Evolutionary conservation across 129 eudicot genomes (phyloP), one percentile per base, ranked within the genome.

Genomic region (Flaveria bidentis): DNA sequence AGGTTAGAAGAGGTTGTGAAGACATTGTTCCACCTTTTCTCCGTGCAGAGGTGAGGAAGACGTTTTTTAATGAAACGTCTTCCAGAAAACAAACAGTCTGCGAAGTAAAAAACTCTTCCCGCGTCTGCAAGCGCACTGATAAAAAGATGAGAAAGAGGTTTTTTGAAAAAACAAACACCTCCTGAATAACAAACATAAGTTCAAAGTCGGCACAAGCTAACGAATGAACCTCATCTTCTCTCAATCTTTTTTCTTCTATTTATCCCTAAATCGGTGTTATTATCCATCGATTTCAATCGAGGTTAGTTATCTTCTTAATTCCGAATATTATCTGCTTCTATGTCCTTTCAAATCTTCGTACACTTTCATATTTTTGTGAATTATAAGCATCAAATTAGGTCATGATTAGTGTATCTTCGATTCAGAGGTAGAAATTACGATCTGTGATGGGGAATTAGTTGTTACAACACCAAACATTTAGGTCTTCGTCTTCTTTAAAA

Each of bases 221-320:
- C 25, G 46, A 71, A 50, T 49, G 76, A 13, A 75, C n/a, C 46
- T 18, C 2, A 26, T 36, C 58, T 45, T 75, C 12, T 75, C 50
- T 50, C 17, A n/a, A 47, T 57, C 78, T 22, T 14, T 12, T 14
- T 62, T 61, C 30, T 10, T 46, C 17, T n/a, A 28, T 30, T 71
- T 71, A 51, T 53, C 56, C 67, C 80, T 76, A 63, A 76, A 30
- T 76, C 50, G 17, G 28, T 72, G n/a, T 30, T 17, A 45, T 72
- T 51, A 23, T 28, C 52, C 41, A 56, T 25, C 53, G 46, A 5
- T 46, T 46, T 69, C n/a, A 5, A 3, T 25, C 69, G 3, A 76
- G 65, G 80, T 50, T 50, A 26, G 22, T 30, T 53, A 4, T 75
- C 36, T 75, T 75, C n/a, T 10, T 2, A 33, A 36, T 36, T 36